These are phyloP conservation scores for Massospora cicadina DNA, from an alignment of 371 early-diverging fungal genomes.

Conservation along the genomic window DNA sequence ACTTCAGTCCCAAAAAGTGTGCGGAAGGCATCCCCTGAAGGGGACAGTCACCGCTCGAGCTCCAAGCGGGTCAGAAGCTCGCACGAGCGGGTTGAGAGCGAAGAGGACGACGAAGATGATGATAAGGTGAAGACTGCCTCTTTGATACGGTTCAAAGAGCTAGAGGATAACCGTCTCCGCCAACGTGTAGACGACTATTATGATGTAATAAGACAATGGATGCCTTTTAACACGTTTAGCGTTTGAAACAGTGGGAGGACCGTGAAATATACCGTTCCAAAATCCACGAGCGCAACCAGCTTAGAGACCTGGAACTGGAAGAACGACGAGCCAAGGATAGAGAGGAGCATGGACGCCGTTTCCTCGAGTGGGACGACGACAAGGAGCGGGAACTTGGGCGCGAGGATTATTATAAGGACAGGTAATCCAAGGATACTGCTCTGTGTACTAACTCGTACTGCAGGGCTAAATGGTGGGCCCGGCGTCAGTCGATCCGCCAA, in stretches of 20 bases:
- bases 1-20: background rate
- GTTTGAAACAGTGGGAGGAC: constrained; percentile 44
- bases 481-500: constrained; percentile 33
- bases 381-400: constrained; percentile 35
- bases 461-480: constrained; percentile 49
- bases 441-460: background rate
- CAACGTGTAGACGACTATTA: constrained; percentile 2
- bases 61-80: constrained; percentile 5
- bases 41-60: background rate
- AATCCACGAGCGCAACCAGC: constrained; percentile 28
- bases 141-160: constrained; percentile 10
- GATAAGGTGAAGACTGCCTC: background rate
- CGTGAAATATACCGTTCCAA: constrained; percentile 31
- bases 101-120: constrained; percentile 4
- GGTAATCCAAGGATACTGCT: constrained; percentile 19
- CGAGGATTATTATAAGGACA: constrained; percentile 48
- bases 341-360: constrained; percentile 27
- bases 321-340: constrained; percentile 24
- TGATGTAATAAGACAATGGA: constrained; percentile 1
- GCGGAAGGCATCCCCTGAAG: background rate
- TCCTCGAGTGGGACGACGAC: constrained; percentile 60
- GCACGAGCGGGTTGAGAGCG: constrained; percentile 11
- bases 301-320: constrained; percentile 27
- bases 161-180: constrained; percentile 12
- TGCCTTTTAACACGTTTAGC: constrained; percentile 14